phyloP scores from a whole-genome alignment of 768 basidiomycete species.

The Amanita subjunquillea region DNA sequence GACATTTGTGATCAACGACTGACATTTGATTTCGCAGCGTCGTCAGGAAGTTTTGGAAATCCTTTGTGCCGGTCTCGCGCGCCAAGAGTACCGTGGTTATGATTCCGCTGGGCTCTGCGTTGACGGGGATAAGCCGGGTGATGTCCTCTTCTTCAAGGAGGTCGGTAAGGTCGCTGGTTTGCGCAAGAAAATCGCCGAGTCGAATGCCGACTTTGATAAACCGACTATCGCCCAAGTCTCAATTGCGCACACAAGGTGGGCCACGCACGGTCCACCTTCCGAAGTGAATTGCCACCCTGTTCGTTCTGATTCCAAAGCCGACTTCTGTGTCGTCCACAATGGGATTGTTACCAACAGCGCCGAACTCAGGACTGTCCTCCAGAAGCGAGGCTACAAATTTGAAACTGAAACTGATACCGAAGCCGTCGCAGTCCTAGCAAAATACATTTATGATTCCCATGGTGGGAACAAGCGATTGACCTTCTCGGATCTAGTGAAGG shows the following conservation, averaged over 20 bases:
- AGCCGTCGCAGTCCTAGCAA: slow-evolving; percentile 89
- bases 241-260: slow-evolving; percentile 99
- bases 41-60: slow-evolving; percentile 89
- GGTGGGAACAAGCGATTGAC: slow-evolving; percentile 65
- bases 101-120: slow-evolving; percentile 89
- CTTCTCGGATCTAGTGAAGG: slow-evolving; percentile 90
- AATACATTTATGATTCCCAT: slow-evolving; percentile 95
- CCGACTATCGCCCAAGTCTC: slow-evolving; percentile 80
- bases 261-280: slow-evolving; percentile 90
- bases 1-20: background rate
- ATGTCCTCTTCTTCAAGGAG: slow-evolving; percentile 86
- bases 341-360: slow-evolving; percentile 94
- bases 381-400: slow-evolving; percentile 93
- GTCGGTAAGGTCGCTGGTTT: slow-evolving; percentile 95
- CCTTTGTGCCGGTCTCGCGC: slow-evolving; percentile 80
- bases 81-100: slow-evolving; percentile 97
- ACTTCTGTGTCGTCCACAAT: slow-evolving; percentile 95
- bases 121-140: slow-evolving; percentile 79
- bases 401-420: slow-evolving; percentile 97
- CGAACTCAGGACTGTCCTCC: slow-evolving; percentile 84
- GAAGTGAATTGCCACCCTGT: slow-evolving; percentile 92
- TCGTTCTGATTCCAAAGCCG: slow-evolving; percentile 65
- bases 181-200: slow-evolving; percentile 76
- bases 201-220: slow-evolving; percentile 65
- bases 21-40: slow-evolving; percentile 36